Percentiles rank a stretch among this genome's conserved stretches.
These are phyloP conservation scores for Metschnikowia cerradonensis DNA, from an alignment of 805 yeast species.

Conservation along the genomic window DNA sequence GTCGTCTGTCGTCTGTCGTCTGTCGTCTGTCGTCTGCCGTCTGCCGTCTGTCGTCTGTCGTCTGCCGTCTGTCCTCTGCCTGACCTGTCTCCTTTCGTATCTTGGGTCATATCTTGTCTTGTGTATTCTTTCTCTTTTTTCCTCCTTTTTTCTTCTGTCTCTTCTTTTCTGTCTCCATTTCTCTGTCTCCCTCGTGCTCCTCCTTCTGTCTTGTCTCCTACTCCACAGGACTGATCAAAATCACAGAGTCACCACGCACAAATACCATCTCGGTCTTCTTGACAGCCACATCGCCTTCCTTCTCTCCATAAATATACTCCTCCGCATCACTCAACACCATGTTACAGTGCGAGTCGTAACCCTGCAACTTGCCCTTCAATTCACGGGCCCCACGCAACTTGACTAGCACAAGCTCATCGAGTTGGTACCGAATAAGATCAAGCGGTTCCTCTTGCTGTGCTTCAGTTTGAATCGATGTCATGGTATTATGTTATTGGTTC, in stretches of 20 bases:
- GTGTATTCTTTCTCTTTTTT: too few species aligned
- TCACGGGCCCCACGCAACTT: constrained; percentile 94
- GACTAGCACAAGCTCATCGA: constrained; percentile 83
- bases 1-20: too few species aligned
- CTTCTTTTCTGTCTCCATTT: too few species aligned
- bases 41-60: too few species aligned
- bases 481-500: constrained; percentile 24
- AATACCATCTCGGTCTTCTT: constrained; percentile 83
- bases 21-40: too few species aligned
- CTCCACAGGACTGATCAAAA: constrained; percentile 57
- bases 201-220: not conserved
- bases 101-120: too few species aligned
- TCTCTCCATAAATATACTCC: constrained; percentile 67
- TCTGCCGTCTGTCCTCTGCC: too few species aligned
- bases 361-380: constrained; percentile 83
- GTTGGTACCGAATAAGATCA: constrained; percentile 76
- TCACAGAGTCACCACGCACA: constrained; percentile 97
- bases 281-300: constrained; percentile 38
- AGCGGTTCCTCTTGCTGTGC: constrained; percentile 66
- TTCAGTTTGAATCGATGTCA: constrained; percentile 33
- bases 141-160: too few species aligned
- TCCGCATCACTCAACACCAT: constrained; percentile 90
- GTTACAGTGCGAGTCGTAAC: constrained; percentile 95
- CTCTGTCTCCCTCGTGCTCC: not conserved
- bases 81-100: too few species aligned